These are phyloP conservation scores for Capronia americana DNA, from an alignment of 2,329 filamentous ascomycete species.

Conservation along the genomic window DNA sequence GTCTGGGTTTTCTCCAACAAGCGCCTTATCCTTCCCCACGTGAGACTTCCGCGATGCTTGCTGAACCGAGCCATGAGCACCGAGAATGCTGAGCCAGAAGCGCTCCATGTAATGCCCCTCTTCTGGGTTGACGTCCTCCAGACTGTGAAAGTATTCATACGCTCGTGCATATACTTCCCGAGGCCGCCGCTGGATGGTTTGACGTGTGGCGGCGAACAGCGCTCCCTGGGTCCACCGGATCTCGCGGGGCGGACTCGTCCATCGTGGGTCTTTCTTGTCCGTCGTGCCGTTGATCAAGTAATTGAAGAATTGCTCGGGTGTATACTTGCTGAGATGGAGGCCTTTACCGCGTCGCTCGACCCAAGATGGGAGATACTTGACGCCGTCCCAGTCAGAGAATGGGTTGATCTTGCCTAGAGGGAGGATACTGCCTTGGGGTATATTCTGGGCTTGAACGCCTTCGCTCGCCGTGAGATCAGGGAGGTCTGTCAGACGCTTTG, in stretches of 20 bases:
- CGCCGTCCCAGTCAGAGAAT: slow-evolving; percentile 23
- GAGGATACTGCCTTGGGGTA: slow-evolving; percentile 30
- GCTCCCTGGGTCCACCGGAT: slow-evolving; percentile 35
- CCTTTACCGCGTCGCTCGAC: slow-evolving; percentile 28
- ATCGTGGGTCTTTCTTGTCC: slow-evolving; percentile 2
- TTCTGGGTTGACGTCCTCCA: slow-evolving; percentile 36
- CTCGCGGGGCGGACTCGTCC: slow-evolving; percentile 15
- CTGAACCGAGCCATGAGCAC: neutral
- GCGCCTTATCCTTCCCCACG: neutral
- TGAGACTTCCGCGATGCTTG: neutral
- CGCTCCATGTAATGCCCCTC: slow-evolving; percentile 38
- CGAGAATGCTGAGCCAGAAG: slow-evolving; percentile 33
- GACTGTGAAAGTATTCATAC: slow-evolving; percentile 26
- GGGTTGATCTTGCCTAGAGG: slow-evolving; percentile 22
- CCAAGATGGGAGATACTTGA: slow-evolving; percentile 33
- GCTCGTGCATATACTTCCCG: slow-evolving; percentile 26
- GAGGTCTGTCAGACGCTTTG: slow-evolving; percentile 20
- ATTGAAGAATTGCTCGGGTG: slow-evolving; percentile 31
- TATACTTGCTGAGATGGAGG: slow-evolving; percentile 20
- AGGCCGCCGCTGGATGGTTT: slow-evolving; percentile 33
- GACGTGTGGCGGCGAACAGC: slow-evolving; percentile 31
- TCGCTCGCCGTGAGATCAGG: neutral
- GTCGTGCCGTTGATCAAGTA: slow-evolving; percentile 24
- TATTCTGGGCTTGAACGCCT: slow-evolving; percentile 1
- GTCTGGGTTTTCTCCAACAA: neutral